Percentiles rank a stretch among this genome's conserved stretches.
Conservation (phyloP, 352 stramenopile species). For the Phytophthora ramorum region DNA sequence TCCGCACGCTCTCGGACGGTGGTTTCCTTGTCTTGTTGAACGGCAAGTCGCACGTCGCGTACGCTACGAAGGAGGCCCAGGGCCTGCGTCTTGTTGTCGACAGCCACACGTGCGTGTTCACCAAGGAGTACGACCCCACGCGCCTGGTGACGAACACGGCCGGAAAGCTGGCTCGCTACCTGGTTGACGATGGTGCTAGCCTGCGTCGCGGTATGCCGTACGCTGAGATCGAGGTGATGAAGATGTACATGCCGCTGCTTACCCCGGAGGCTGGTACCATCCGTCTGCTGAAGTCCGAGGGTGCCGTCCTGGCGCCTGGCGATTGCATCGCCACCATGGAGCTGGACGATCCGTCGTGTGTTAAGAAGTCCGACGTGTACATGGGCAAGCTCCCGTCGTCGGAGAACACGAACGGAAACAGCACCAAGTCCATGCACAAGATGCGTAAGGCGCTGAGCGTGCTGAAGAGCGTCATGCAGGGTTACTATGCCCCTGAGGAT, state of each 20-base stretch:
- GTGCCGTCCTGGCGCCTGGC: conserved; percentile 94
- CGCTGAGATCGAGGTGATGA: conserved; percentile 98
- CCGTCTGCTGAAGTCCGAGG: conserved; percentile 96
- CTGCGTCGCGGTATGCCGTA: conserved; percentile 88
- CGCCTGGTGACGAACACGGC: conserved; percentile 97
- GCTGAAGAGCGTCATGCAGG: conserved; percentile 94
- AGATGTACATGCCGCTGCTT: conserved; percentile 99
- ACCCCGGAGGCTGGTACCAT: conserved; percentile 97
- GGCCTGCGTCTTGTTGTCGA: conserved; percentile 95
- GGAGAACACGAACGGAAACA: conserved; percentile 41
- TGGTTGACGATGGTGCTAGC: conserved; percentile 96
- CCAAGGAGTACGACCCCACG: conserved; percentile 99
- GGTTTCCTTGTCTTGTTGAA: conserved; percentile 98
- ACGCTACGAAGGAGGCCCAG: conserved; percentile 93
- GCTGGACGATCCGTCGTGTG: conserved; percentile 98
- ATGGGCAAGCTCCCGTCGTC: conserved; percentile 77
- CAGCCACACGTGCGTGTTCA: conserved; percentile 97
- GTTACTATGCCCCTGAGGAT: conserved; percentile 91
- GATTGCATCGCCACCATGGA: conserved; percentile 98
- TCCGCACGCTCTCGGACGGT: conserved; percentile 97
- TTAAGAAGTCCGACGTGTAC: conserved; percentile 94
- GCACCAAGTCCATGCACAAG: conserved; percentile 72
- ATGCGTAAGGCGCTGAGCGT: conserved; percentile 77
- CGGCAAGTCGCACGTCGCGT: conserved; percentile 97
- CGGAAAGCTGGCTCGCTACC: conserved; percentile 99